These are phyloP conservation scores for Hemerocallis citrina DNA, from an alignment of 106 monocot species.

Conservation along the genomic window DNA sequence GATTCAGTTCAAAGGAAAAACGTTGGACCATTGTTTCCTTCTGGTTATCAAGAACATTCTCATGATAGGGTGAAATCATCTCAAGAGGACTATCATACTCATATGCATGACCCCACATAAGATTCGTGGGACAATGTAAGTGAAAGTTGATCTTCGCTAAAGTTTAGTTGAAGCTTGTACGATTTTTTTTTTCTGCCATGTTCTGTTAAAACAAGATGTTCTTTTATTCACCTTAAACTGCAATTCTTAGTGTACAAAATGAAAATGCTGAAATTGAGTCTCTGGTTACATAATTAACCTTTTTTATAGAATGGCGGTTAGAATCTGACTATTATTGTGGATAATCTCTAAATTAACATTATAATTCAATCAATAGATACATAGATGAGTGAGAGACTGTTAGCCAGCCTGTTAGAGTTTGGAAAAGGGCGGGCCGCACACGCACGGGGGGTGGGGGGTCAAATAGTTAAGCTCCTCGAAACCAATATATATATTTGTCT, in stretches of 20 bases:
- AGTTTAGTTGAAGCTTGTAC: not conserved
- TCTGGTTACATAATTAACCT: too few species aligned
- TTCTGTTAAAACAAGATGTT: not conserved
- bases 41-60: not conserved
- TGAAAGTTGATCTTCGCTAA: not conserved
- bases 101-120: not conserved
- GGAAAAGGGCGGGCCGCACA: too few species aligned
- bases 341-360: too few species aligned
- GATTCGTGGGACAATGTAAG: not conserved
- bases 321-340: too few species aligned
- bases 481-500: too few species aligned
- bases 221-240: not conserved
- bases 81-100: not conserved
- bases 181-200: not conserved
- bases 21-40: conserved; percentile 21
- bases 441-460: too few species aligned
- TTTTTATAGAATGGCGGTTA: too few species aligned
- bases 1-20: conserved; percentile 12
- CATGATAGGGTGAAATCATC: not conserved
- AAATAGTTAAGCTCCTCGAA: too few species aligned
- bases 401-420: too few species aligned
- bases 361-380: too few species aligned
- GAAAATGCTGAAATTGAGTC: too few species aligned
- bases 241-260: not conserved
- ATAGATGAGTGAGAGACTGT: too few species aligned